A percentile compares a stretch with the other conserved stretches of the same genome.
Conservation (phyloP, 495 filamentous ascomycete species). For the Xylaria castorea region DNA sequence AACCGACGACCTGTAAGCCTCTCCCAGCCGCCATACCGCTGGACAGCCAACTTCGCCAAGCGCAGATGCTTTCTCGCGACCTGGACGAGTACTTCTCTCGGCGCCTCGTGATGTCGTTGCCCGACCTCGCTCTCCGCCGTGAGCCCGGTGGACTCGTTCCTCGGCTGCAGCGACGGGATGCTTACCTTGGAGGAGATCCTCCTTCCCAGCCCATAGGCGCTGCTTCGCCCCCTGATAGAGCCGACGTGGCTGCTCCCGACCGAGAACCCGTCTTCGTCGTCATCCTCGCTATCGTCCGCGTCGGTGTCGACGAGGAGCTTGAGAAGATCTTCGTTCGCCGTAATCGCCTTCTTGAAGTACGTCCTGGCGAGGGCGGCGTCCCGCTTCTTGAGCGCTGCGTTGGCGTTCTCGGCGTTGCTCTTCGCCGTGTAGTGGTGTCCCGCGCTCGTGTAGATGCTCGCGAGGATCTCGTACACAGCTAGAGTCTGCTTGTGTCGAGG, state of each 20-base stretch:
- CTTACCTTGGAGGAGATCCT: slow-evolving; percentile 8
- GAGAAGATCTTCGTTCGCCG: slow-evolving; percentile 22
- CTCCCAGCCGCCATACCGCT: slow-evolving; percentile 22
- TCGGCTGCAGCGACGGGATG: not conserved
- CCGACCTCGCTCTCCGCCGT: slow-evolving; percentile 13
- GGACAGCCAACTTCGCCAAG: slow-evolving; percentile 12
- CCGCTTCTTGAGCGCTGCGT: slow-evolving; percentile 14
- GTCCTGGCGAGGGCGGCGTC: slow-evolving; percentile 12
- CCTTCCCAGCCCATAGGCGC: slow-evolving; percentile 7
- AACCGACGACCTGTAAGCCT: slow-evolving; percentile 5
- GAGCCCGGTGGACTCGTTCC: not conserved
- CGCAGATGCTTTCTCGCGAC: slow-evolving; percentile 17
- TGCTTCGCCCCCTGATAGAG: not conserved
- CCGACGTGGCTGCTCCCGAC: slow-evolving; percentile 19
- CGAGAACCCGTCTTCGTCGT: slow-evolving; percentile 17
- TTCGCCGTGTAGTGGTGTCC: slow-evolving; percentile 53
- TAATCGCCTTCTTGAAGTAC: slow-evolving; percentile 23
- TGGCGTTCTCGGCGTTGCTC: slow-evolving; percentile 52
- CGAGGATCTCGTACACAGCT: slow-evolving; percentile 58
- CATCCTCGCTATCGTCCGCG: slow-evolving; percentile 14
- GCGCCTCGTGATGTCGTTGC: slow-evolving; percentile 6
- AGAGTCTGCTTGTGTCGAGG: slow-evolving; percentile 55
- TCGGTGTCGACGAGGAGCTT: slow-evolving; percentile 18
- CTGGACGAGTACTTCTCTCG: slow-evolving; percentile 10
- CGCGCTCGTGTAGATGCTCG: slow-evolving; percentile 55